Evolutionary conservation across 441 rosid species (phyloP).

Genomic region (Gossypium davidsonii): DNA sequence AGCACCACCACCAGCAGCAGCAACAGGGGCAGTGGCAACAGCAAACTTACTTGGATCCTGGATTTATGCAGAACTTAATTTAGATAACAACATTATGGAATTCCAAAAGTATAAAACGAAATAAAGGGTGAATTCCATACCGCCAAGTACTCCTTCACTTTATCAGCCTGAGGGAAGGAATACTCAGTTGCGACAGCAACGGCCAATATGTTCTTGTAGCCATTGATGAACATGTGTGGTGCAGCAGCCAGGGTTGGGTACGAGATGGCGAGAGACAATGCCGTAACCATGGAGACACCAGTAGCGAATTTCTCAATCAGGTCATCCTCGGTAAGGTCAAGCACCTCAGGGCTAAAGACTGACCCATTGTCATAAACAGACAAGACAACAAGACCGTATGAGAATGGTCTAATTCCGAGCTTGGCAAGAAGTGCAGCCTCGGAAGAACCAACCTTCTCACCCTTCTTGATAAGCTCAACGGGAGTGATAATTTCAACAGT

Average conservation of each 20-base stretch:
- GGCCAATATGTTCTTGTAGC: constrained; percentile 72
- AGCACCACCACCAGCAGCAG: constrained; percentile 18
- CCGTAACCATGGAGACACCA: constrained; percentile 67
- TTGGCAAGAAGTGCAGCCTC: constrained; percentile 81
- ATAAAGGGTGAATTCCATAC: constrained; percentile 25
- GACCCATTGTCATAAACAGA: constrained; percentile 15
- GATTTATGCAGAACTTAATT: neutral
- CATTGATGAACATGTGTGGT: constrained; percentile 79
- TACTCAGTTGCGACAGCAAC: constrained; percentile 69
- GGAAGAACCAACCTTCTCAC: constrained; percentile 83
- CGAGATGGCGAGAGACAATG: constrained; percentile 66
- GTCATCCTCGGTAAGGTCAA: constrained; percentile 12
- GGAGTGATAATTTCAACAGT: constrained; percentile 71
- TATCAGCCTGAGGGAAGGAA: constrained; percentile 66
- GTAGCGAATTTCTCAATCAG: constrained; percentile 56
- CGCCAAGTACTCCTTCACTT: constrained; percentile 76
- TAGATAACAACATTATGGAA: neutral
- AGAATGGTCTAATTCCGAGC: constrained; percentile 52
- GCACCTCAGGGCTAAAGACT: constrained; percentile 13
- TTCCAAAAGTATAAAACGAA: neutral
- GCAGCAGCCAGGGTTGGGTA: constrained; percentile 84
- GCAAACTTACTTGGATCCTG: constrained; percentile 92
- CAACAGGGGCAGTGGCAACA: constrained; percentile 39
- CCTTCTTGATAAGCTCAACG: constrained; percentile 72
- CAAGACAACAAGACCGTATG: constrained; percentile 6